Evolutionary conservation across 495 filamentous ascomycete genomes (phyloP).

Genomic region (Neurospora sp.): DNA sequence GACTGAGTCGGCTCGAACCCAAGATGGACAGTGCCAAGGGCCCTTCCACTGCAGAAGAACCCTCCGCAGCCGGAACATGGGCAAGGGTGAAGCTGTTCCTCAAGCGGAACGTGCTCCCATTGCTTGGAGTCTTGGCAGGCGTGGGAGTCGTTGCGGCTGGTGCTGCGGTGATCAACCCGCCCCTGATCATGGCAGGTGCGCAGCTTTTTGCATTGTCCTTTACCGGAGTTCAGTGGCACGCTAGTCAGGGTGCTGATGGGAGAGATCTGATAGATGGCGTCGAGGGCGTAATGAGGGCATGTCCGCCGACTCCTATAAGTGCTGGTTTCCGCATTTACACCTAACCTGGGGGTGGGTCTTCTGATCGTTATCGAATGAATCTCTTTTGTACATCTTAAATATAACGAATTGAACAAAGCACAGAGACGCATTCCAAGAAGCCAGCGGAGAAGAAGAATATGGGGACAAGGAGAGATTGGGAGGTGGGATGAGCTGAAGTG

Average conservation of each 20-base stretch:
- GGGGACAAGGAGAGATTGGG: neutral
- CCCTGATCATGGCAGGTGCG: neutral
- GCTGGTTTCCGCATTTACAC: neutral
- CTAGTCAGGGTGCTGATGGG: neutral
- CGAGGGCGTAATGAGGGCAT: neutral
- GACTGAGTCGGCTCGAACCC: neutral
- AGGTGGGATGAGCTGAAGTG: no score
- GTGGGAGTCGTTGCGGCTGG: neutral
- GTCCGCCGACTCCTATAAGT: neutral
- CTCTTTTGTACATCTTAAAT: neutral
- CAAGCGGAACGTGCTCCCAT: neutral
- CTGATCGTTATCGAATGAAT: neutral
- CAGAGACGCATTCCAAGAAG: neutral
- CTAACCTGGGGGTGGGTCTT: neutral
- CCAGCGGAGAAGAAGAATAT: neutral
- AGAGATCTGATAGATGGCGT: neutral
- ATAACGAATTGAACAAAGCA: neutral
- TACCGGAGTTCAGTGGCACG: neutral
- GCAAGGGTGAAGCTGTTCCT: neutral
- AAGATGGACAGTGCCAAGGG: neutral
- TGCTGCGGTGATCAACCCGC: neutral
- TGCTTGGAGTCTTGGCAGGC: neutral
- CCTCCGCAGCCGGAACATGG: neutral
- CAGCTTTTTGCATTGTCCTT: neutral
- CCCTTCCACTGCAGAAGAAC: neutral